Base-by-base conservation (phyloP, 257 asterid genomes). In the Solanum infundibuliforme region DNA sequence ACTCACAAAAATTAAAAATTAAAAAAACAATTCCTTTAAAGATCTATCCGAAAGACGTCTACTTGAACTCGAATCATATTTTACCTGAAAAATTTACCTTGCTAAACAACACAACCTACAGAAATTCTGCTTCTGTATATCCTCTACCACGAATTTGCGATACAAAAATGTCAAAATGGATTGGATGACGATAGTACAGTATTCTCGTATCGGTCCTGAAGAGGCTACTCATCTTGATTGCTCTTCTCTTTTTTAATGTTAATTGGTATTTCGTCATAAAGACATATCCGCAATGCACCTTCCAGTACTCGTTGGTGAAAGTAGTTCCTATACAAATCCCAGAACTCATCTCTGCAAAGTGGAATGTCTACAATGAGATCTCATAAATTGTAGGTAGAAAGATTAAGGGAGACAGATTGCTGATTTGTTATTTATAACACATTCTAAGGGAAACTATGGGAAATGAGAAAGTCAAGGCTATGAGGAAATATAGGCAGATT, bases 301-400 rank as follows among this genome's bases (percentile, higher is more conserved):
- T 93, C 93, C 41, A 97, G 92, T 87, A 95, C 86, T 38, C 90
- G 93, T 83, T 92, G 92, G 88, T 97, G 98, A 86, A 97, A 92
- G 86, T 89, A 93, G 92, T 90, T 93, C 91, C 85, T 91, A 72
- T 95, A 95, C 91, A 97, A 88, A 86, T 94, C 98, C 99, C 99
- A 97, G 87, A 97, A 95, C 94, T 95, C 99, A 46, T 97, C 98
- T 86, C 99, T 97, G 98, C 79, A 88, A 87, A 79, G 85, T 23
- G 71, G 25, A 20, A 18, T 16, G n/a, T 55, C 8, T 55, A 55
- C 65, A 18, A 55, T 55, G 65, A 55, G 2, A 55, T 55, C 65
- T 20, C 65, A 7, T 3, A 55, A 55, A 55, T 38, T 65, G 69
- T 46, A 81, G 13, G 36, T 66, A 36, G 27, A 66, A 41, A 68